Evolutionary conservation across 306 rosid genomes (phyloP), one percentile per base, ranked within the genome.

Genomic region (Ziziphus jujuba): DNA sequence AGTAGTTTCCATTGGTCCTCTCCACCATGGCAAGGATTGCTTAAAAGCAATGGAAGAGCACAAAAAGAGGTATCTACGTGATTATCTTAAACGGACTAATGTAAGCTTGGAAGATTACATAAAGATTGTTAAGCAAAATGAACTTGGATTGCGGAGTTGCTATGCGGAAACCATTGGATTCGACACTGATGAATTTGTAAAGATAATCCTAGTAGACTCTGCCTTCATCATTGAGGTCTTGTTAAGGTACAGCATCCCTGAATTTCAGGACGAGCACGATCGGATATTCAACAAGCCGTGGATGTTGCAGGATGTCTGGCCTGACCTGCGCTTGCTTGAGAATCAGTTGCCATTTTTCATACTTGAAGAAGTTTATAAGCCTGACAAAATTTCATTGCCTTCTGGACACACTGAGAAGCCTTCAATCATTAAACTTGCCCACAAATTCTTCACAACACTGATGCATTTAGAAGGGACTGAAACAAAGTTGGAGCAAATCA

Each of bases 251-350:
- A 5, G 0, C 6, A 51, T 40, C 23, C 15, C 15, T 1, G 23
- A 19, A n/a, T 2, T n/a, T 16, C 44, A 3, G 47, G 44, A 69
- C 17, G 38, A 54, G 19, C 56, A 12, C 8, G 76, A 76, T 23
- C 76, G 67, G n/a, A 36, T 84, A 1, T 72, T 79, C 25, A 33
- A 53, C 24, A 79, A 65, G 55, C 84, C 84, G 17, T 72, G 84
- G 81, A 44, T 79, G 69, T 20, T 74, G 20, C 44, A 66, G 36
- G 77, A n/a, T n/a, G n/a, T n/a, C n/a, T n/a, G n/a, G n/a, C n/a
- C n/a, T n/a, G n/a, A n/a, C n/a, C n/a, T n/a, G n/a, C n/a, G n/a
- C n/a, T n/a, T n/a, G n/a, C n/a, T n/a, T n/a, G n/a, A n/a, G n/a
- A n/a, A n/a, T n/a, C n/a, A n/a, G n/a, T n/a, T n/a, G n/a, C n/a